These are phyloP conservation scores for Zasmidium cellare DNA, from an alignment of 2,329 filamentous ascomycete species.

Conservation along the genomic window DNA sequence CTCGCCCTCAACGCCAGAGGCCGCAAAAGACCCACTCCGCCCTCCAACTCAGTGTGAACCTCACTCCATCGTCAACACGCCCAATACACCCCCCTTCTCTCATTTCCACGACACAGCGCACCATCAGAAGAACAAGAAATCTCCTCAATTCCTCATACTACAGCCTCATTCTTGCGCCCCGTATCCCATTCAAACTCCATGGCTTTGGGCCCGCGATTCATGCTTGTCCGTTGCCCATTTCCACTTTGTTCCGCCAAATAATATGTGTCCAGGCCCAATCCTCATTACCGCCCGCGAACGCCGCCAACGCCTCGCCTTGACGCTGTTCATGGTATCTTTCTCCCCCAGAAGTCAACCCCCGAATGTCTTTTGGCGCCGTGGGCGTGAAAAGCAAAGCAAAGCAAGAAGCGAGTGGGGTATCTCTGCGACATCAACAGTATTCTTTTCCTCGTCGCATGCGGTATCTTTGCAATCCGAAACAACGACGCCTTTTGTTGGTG, in stretches of 20 bases:
- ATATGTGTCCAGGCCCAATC: too few relatives aligned
- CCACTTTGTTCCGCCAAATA: not conserved
- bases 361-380: too few relatives aligned
- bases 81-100: not conserved
- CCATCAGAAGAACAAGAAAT: too few relatives aligned
- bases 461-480: slow-evolving; percentile 6
- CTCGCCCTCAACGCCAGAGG: not conserved
- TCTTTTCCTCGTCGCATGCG: not conserved
- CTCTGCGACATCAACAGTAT: slow-evolving; percentile 4
- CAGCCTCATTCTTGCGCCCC: too few relatives aligned
- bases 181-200: not conserved
- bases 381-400: too few relatives aligned
- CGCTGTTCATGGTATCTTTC: slow-evolving; percentile 8
- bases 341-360: not conserved
- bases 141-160: too few relatives aligned
- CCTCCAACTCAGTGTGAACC: slow-evolving; percentile 6
- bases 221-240: not conserved
- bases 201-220: not conserved
- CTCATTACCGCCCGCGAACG: slow-evolving; percentile 1
- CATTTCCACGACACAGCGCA: too few relatives aligned
- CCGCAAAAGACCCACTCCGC: slow-evolving; percentile 5
- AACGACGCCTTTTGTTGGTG: not conserved
- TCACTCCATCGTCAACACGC: not conserved
- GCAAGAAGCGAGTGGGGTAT: slow-evolving; percentile 15
- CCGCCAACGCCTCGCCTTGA: slow-evolving; percentile 21